Evolutionary conservation across 768 basidiomycete species (phyloP), one percentile per base, ranked within the genome.

Genomic region (Pleurotus citrinopileatus): DNA sequence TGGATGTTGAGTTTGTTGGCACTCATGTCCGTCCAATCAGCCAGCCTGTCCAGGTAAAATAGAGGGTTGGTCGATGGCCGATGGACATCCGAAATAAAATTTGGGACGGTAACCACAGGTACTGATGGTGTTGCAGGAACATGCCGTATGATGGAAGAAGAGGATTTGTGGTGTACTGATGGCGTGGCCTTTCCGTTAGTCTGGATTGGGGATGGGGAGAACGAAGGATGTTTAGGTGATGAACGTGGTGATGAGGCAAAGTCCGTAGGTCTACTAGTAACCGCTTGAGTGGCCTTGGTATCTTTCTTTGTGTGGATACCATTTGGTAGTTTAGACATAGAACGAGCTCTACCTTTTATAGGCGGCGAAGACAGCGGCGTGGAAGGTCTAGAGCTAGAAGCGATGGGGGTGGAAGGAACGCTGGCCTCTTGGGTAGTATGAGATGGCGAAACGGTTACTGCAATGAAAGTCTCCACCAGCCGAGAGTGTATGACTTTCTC

Each of bases 41-140:
- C 73, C 61, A 86, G 86, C 45, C 86, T 83, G 61, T 94, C 84
- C 15, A 89, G 70, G 1, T 74, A 52, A 60, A 93, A 96, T 20
- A 73, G 67, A 0, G 94, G 94, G 65, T 93, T 90, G 0, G 88
- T 94, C 1, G 94, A 95, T 3, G 92, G 88, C 20, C 73, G 77
- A 65, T 94, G 93, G 45, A 91, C 76, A 0, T 82, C 77, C 2
- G 94, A 96, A 44, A 93, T 77, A 66, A 85, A 94, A 62, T 89
- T 80, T 2, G 89, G 72, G 25, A 55, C 34, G 38, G 38, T 40
- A n/a, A n/a, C 15, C 20, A 60, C 59, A 34, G 59, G 61, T 55
- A 59, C 55, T n/a, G 63, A 58, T n/a, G 64, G 60, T 13, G 67
- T 61, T 38, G 68, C 65, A 19, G 64, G 55, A n/a, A 64, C 66